Evolutionary conservation across 768 basidiomycete genomes (phyloP), one percentile per base, ranked within the genome.

Genomic region (Astraeus odoratus): DNA sequence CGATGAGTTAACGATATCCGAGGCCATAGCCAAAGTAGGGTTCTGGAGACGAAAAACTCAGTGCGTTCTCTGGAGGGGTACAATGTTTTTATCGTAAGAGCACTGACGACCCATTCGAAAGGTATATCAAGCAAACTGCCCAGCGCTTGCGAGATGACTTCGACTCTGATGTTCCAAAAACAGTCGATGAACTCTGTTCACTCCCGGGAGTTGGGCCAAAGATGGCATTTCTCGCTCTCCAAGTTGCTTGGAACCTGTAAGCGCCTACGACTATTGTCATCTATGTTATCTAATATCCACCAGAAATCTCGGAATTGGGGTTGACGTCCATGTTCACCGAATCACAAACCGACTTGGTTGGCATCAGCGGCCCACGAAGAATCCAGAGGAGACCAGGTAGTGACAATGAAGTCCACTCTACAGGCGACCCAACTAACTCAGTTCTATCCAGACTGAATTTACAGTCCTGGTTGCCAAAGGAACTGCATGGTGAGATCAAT

Each of bases 321-420:
- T 98, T 0, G 95, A 99, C 54, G 86, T 91, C 0, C 95, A 99
- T 61, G 93, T 97, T 6, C 93, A 97, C 54, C 73, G 95, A 5
- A 97, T 99, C 43, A 93, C 93, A 22, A 94, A 98, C 54, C 73
- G 92, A 13, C 64, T 99, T 2, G 82, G 87, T 31, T 99, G 95
- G 95, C 95, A 98, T 63, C 77, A 79, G 49, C 80, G 76, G 3
- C 80, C 79, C 5, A 94, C 93, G 1, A 87, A 83, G 57, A 85
- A 71, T 2, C 88, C 94, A 0, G 95, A 99, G 57, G 80, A 88
- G 56, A 97, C 95, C 0, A 70, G 94, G 85, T 86, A 39, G 20
- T 58, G 53, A 13, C 13, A 31, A 10, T 39, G n/a, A 24, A 9
- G 23, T 19, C 7, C 25, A 25, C 9, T 31, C 15, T 23, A 20